Base-by-base conservation (phyloP, 805 yeast genomes). In the Candida jianshihensis region DNA sequence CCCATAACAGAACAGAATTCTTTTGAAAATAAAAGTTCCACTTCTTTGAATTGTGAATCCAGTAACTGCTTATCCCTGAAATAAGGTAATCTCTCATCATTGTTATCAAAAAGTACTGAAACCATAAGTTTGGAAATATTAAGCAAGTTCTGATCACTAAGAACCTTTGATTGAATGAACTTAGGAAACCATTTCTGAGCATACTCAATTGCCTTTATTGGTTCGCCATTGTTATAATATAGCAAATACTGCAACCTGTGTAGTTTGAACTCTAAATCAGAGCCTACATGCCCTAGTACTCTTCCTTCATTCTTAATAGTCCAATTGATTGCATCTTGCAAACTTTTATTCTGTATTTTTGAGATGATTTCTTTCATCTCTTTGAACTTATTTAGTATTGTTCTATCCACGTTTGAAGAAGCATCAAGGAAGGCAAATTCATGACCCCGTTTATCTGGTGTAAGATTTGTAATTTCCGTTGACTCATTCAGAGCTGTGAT, bases 271-370 rank as follows among this genome's bases (percentile, higher is more conserved):
- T 68, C 73, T 19, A 73, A 48, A 33, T 66, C 66, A 2, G 69
- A 64, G 4, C 71, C 71, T 13, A 29, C 11, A 17, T 56, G 47
- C 8, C 19, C 14, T 9, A 17, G 4, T 40, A 35, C 26, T 34
- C 20, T 41, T n/a, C 30, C 35, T 15, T 47, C 42, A 28, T 61
- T 49, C 6, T 40, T 32, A 6, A 46, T 38, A 21, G 66, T 63
- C 84, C 84, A 78, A 3, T 53, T 54, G 20, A 72, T 64, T 12
- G 82, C 80, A 6, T 68, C 62, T 5, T 46, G 49, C 19, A 70
- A 48, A 35, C 73, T 54, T 4, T 62, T 57, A 3, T 51, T 35
- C 19, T 54, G 54, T 17, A 70, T 46, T 26, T 60, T 61, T 15
- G 52, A 47, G 15, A 71, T 48, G 4, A 74, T 70, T 12, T 54